Conservation (phyloP, 2,329 filamentous ascomycete genomes). For the Ophiostoma perfectum region DNA sequence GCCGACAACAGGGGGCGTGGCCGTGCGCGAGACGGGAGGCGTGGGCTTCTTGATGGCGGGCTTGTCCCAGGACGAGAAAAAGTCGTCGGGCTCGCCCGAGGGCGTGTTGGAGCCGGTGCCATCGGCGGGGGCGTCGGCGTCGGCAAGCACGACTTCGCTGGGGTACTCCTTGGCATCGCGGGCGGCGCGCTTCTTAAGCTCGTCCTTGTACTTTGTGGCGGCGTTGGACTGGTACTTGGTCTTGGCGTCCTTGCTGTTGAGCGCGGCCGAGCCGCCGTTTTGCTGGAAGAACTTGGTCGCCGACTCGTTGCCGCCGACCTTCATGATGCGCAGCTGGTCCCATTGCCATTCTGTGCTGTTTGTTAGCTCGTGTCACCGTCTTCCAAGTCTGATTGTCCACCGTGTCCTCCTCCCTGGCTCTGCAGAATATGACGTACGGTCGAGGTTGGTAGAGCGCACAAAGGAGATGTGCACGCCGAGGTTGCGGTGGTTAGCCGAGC, state of each 20-base stretch:
- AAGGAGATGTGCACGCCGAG: conserved; percentile 98
- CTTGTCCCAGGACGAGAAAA: conserved; percentile 99
- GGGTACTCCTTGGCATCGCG: conserved; percentile 83
- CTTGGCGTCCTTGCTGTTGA: conserved; percentile 94
- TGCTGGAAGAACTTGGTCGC: conserved; percentile 98
- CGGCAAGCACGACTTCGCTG: conserved; percentile 76
- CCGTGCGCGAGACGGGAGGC: conserved; percentile 83
- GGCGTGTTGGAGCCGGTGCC: conserved; percentile 65
- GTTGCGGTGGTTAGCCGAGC: conserved; percentile 93
- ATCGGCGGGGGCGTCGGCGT: conserved; percentile 61
- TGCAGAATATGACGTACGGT: conserved; percentile 56
- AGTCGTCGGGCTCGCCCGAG: conserved; percentile 83
- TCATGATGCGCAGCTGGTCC: conserved; percentile 96
- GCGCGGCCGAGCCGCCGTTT: conserved; percentile 86
- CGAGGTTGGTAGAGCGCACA: conserved; percentile 95
- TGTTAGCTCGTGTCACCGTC: not conserved
- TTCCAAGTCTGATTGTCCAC: not conserved
- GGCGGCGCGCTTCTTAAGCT: conserved; percentile 78
- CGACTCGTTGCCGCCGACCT: conserved; percentile 95
- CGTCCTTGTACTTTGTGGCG: conserved; percentile 97
- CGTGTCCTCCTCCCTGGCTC: not conserved
- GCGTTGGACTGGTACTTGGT: conserved; percentile 92
- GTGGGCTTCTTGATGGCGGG: conserved; percentile 94
- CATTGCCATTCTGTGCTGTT: conserved; percentile 79
- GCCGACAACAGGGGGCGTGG: conserved; percentile 74